A percentile compares a stretch with the other conserved stretches of the same genome.
Evolutionary conservation across 1,284 basidiomycete species (phyloP).

Genomic region (Amanita bisporigera): DNA sequence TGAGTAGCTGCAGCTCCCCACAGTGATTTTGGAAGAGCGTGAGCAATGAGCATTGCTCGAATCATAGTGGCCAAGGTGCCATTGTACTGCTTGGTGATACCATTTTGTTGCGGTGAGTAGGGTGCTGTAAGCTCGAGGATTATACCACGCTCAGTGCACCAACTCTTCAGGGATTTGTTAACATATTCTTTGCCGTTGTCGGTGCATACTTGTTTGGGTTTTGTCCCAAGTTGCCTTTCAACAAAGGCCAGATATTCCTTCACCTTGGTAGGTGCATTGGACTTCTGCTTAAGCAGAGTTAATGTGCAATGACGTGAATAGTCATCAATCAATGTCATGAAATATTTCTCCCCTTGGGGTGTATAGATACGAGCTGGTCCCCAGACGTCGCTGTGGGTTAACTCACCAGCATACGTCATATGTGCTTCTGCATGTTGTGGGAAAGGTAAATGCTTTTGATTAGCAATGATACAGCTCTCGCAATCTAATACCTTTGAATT

Average conservation of each 20-base stretch:
- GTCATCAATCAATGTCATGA: conserved; percentile 43
- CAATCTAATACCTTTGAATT: conserved; percentile 20
- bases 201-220: conserved; percentile 15
- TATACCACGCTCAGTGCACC: conserved; percentile 28
- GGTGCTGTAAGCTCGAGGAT: conserved; percentile 28
- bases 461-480: conserved; percentile 40
- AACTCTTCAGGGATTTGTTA: conserved; percentile 26
- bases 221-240: conserved; percentile 25
- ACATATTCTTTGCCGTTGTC: conserved; percentile 43
- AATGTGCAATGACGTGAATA: conserved; percentile 25
- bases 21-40: conserved; percentile 27
- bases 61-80: conserved; percentile 31
- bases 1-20: conserved; percentile 32
- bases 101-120: conserved; percentile 42
- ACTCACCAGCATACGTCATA: conserved; percentile 3
- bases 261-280: conserved; percentile 7
- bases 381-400: conserved; percentile 36
- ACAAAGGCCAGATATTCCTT: conserved; percentile 16
- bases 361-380: conserved; percentile 28
- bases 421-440: too few relatives aligned
- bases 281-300: conserved; percentile 31
- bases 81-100: conserved; percentile 38
- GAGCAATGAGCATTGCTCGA: conserved; percentile 24
- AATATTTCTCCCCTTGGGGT: conserved; percentile 30
- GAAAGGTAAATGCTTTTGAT: conserved; percentile 33